Evolutionary conservation across 2,329 filamentous ascomycete species (phyloP).

Genomic region (Anthostomella pinea): DNA sequence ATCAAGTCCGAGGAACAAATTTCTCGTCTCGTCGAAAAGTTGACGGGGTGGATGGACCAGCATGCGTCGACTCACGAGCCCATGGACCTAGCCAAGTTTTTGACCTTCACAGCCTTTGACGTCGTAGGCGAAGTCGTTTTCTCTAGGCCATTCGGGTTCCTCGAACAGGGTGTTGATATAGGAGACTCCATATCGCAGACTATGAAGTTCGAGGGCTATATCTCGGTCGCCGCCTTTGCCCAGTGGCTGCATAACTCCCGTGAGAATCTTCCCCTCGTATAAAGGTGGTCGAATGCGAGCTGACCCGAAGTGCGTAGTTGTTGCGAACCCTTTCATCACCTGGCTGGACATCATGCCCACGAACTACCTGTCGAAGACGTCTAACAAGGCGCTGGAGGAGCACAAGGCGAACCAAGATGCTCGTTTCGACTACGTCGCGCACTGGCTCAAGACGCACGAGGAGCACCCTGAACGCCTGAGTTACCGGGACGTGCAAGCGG

Average conservation of each 20-base stretch:
- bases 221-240: too few relatives aligned
- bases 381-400: slow-evolving; percentile 8
- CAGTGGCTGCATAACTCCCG: too few relatives aligned
- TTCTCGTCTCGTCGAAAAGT: too few relatives aligned
- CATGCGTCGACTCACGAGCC: slow-evolving; percentile 28
- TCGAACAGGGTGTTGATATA: slow-evolving; percentile 27
- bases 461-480: slow-evolving; percentile 17
- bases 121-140: slow-evolving; percentile 32
- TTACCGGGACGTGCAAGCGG: slow-evolving; percentile 24
- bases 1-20: too few relatives aligned
- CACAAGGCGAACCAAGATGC: slow-evolving; percentile 13
- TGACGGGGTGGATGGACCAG: too few relatives aligned
- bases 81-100: slow-evolving; percentile 21
- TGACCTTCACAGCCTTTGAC: slow-evolving; percentile 30
- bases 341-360: slow-evolving; percentile 14
- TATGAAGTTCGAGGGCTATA: too few relatives aligned
- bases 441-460: slow-evolving; percentile 15
- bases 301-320: slow-evolving; percentile 3
- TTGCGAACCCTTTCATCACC: slow-evolving; percentile 18
- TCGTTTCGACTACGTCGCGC: slow-evolving; percentile 14
- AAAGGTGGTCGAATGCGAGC: too few relatives aligned
- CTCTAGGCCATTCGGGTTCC: slow-evolving; percentile 27
- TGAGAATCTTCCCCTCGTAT: too few relatives aligned
- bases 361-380: too few relatives aligned
- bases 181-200: slow-evolving; percentile 27